Base-by-base conservation (phyloP, 345 rosid genomes). In the Salix brachista region DNA sequence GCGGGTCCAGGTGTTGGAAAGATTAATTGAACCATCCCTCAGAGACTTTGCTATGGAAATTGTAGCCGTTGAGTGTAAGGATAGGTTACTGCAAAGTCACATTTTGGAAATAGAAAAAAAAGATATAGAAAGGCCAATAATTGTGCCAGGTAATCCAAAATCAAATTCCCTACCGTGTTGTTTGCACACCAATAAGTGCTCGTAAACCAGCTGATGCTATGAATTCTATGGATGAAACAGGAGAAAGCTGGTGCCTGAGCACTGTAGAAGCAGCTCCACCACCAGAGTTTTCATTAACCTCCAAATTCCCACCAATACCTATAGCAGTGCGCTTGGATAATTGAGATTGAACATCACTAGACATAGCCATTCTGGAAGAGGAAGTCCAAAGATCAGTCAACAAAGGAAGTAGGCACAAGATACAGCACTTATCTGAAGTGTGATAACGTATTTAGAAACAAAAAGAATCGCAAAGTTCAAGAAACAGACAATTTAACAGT, bases 1-100 rank as follows among this genome's bases (percentile, higher is more conserved):
- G 18, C 97, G 96, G 36, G 96, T 92, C 97, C 98, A 94, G 1
- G 85, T 78, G 85, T 96, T 96, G 73, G 97, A 88, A 77, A 96
- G 97, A 87, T 92, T 96, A 65, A 92, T 83, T n/a, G 98, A 94
- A 46, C 97, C 95, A 87, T 96, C 94, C 73, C 76, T 86, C 82
- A 92, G 83, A 83, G 99, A 92, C 89, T 91, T 90, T 26, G 94
- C 85, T 67, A 94, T 80, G 71, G 88, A 81, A 81, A 90, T 84
- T 76, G 91, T 89, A 17, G 98, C 90, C 41, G 98, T 88, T 65
- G 97, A 92, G 81, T 96, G 97, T 77, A 75, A 80, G 48, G 99
- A 91, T 54, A 94, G 75, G 37, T 91, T 86, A 82, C 97, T 96
- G 88, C 58, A 80, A 77, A 69, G 78, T 21, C 46, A 19, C n/a